Conservation (phyloP, 805 yeast genomes). For the Candida pini region DNA sequence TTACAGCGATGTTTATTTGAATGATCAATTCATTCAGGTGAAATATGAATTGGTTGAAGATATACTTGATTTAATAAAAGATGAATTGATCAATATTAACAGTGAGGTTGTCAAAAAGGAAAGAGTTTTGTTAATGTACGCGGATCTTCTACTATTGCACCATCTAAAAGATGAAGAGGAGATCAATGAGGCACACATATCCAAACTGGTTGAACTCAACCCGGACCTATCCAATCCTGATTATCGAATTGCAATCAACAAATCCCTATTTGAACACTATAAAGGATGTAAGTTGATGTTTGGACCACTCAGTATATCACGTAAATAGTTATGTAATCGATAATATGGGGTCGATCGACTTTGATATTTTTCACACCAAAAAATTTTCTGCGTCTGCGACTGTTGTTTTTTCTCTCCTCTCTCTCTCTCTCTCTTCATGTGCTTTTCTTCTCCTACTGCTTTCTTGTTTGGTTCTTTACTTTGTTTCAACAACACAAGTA, state of each 20-base stretch:
- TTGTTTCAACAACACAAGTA: too few relatives aligned
- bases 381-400: too few relatives aligned
- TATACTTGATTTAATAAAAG: constrained; percentile 4
- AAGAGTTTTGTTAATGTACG: constrained; percentile 9
- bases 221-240: constrained; percentile 4
- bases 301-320: too few relatives aligned
- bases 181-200: constrained; percentile 5
- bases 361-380: too few relatives aligned
- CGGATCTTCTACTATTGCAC: constrained; percentile 14
- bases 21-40: constrained; percentile 11
- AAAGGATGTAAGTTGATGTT: constrained; percentile 15
- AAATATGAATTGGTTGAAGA: constrained; percentile 11
- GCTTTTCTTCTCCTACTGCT: too few relatives aligned
- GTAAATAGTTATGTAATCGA: too few relatives aligned
- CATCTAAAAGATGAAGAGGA: constrained; percentile 10
- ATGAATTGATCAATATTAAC: background rate
- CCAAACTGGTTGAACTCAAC: constrained; percentile 5
- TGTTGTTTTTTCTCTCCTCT: too few relatives aligned
- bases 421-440: too few relatives aligned
- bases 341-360: too few relatives aligned
- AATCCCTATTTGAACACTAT: constrained; percentile 14
- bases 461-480: too few relatives aligned
- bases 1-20: constrained; percentile 24
- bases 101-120: background rate
- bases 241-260: constrained; percentile 6